These are phyloP conservation scores for Entonaema liquescens DNA, from an alignment of 495 filamentous ascomycete genomes.

Conservation along the genomic window DNA sequence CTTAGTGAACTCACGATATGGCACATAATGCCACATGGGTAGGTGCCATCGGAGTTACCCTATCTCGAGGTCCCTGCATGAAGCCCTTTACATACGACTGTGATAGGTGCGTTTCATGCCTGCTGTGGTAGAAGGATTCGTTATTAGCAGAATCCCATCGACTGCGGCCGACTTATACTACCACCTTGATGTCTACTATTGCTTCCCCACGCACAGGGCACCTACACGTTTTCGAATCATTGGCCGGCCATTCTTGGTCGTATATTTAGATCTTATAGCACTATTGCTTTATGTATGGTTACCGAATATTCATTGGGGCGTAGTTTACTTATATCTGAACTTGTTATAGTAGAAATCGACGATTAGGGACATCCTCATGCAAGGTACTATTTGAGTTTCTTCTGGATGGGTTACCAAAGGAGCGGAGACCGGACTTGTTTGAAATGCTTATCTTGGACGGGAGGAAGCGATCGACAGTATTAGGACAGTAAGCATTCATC, in stretches of 20 bases:
- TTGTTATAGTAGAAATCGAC: neutral
- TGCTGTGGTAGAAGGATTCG: slow-evolving; percentile 15
- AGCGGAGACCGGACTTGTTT: neutral
- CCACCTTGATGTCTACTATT: neutral
- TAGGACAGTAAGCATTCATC: neutral
- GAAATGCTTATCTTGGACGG: neutral
- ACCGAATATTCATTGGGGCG: neutral
- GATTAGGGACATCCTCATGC: neutral
- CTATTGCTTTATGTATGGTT: neutral
- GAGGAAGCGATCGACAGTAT: neutral
- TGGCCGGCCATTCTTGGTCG: slow-evolving; percentile 2
- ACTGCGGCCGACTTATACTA: neutral
- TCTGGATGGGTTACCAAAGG: neutral
- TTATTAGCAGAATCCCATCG: slow-evolving; percentile 4
- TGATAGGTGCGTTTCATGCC: slow-evolving; percentile 27
- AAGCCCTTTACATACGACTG: neutral
- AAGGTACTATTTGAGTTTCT: neutral
- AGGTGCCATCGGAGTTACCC: slow-evolving; percentile 20
- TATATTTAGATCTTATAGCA: neutral
- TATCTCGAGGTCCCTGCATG: slow-evolving; percentile 24
- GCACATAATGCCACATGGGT: slow-evolving; percentile 24
- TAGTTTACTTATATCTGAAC: neutral
- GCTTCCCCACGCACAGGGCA: neutral
- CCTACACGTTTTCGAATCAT: slow-evolving; percentile 21
- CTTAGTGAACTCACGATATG: slow-evolving; percentile 1